Percentiles rank a stretch among this genome's conserved stretches.
phyloP scores from a whole-genome alignment of 106 monocot genomes.

The Amphibolis antarctica region DNA sequence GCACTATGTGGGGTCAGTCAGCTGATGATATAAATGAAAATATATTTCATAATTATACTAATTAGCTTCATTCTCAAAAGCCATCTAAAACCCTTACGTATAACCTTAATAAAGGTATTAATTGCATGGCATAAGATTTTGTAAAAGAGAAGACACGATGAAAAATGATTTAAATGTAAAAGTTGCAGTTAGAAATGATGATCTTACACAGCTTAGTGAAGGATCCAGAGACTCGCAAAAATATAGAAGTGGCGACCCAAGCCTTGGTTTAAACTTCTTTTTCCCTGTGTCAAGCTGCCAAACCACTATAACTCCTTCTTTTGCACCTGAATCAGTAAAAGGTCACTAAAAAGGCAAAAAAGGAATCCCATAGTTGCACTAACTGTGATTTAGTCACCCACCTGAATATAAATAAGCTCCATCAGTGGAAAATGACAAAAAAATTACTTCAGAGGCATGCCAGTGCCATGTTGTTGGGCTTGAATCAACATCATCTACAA shows the following conservation, averaged over 20 bases:
- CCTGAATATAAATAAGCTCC: constrained; percentile 96
- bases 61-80: too few species aligned
- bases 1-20: too few species aligned
- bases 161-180: too few species aligned
- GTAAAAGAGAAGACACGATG: neutral
- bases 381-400: constrained; percentile 10
- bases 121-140: neutral
- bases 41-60: too few species aligned
- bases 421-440: constrained; percentile 81
- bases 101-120: neutral
- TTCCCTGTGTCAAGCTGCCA: constrained; percentile 96
- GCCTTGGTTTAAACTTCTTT: constrained; percentile 69
- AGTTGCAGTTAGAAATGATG: neutral
- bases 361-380: too few species aligned
- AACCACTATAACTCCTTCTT: constrained; percentile 89
- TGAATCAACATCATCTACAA: constrained; percentile 73
- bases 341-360: neutral
- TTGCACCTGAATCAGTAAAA: constrained; percentile 43
- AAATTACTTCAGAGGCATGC: constrained; percentile 65
- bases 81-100: neutral
- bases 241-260: constrained; percentile 73
- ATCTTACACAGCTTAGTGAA: constrained; percentile 78
- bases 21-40: too few species aligned
- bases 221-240: constrained; percentile 62
- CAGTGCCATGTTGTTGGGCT: constrained; percentile 87